Evolutionary conservation across 1,139 yeast species (phyloP).

Genomic region (Blastobotrys illinoisensis): DNA sequence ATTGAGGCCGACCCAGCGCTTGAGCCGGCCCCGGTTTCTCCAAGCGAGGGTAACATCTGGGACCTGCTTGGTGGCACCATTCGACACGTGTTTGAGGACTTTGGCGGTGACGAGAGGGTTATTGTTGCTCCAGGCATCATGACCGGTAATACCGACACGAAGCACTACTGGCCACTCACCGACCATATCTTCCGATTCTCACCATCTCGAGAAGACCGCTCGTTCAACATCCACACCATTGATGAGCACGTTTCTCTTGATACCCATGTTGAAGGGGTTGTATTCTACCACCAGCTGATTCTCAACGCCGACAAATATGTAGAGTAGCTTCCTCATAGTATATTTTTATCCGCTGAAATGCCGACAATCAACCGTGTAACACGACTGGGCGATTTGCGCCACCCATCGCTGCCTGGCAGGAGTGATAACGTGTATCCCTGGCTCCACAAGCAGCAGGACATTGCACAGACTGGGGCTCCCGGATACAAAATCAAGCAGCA

Average conservation of each 20-base stretch:
- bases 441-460: background rate
- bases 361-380: background rate
- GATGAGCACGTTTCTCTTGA: constrained; percentile 51
- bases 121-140: constrained; percentile 61
- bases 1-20: constrained; percentile 21
- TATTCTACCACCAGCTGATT: constrained; percentile 53
- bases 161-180: constrained; percentile 70
- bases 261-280: constrained; percentile 52
- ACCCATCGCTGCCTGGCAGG: background rate
- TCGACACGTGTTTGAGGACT: constrained; percentile 51
- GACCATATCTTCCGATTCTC: constrained; percentile 64
- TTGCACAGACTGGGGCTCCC: background rate
- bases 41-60: constrained; percentile 48
- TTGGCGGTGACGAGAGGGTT: constrained; percentile 30
- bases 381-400: background rate
- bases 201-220: constrained; percentile 32
- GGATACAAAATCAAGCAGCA: background rate
- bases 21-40: constrained; percentile 57
- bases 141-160: constrained; percentile 84
- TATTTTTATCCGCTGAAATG: background rate
- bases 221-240: constrained; percentile 46
- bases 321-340: background rate
- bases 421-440: background rate
- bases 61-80: constrained; percentile 51
- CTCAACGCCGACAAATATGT: constrained; percentile 3